These are phyloP conservation scores for Tylopilus sp. DNA, from an alignment of 768 basidiomycete genomes.

Conservation along the genomic window DNA sequence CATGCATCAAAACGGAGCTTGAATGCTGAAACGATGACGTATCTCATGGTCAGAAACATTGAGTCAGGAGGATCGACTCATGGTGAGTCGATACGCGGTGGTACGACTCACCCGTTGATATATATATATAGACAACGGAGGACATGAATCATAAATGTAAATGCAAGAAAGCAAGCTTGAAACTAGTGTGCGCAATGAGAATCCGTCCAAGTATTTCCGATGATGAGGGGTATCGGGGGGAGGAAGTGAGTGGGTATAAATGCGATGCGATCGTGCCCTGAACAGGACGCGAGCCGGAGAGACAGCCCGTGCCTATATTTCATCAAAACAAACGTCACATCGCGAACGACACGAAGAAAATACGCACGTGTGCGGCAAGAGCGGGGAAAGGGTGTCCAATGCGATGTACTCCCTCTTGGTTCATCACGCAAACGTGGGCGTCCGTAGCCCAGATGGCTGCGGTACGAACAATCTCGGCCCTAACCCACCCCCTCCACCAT, in stretches of 20 bases:
- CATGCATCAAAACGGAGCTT: too few relatives aligned
- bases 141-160: background rate
- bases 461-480: constrained; percentile 22
- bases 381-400: background rate
- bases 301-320: background rate
- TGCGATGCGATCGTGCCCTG: background rate
- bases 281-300: background rate
- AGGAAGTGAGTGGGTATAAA: background rate
- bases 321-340: background rate
- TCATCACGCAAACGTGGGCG: constrained; percentile 24
- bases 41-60: too few relatives aligned
- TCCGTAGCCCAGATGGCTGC: constrained; percentile 26
- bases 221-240: background rate
- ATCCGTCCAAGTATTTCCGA: background rate
- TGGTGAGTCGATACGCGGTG: too few relatives aligned
- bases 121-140: background rate
- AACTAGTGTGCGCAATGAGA: too few relatives aligned
- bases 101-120: background rate
- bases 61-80: too few relatives aligned
- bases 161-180: background rate
- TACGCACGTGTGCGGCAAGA: background rate
- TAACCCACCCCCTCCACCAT: constrained; percentile 7
- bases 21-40: too few relatives aligned
- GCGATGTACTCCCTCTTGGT: background rate
- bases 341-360: background rate